Evolutionary conservation across 1,139 yeast species (phyloP), one percentile per base, ranked within the genome.

Genomic region (Zygosaccharomyces pseudobailii): DNA sequence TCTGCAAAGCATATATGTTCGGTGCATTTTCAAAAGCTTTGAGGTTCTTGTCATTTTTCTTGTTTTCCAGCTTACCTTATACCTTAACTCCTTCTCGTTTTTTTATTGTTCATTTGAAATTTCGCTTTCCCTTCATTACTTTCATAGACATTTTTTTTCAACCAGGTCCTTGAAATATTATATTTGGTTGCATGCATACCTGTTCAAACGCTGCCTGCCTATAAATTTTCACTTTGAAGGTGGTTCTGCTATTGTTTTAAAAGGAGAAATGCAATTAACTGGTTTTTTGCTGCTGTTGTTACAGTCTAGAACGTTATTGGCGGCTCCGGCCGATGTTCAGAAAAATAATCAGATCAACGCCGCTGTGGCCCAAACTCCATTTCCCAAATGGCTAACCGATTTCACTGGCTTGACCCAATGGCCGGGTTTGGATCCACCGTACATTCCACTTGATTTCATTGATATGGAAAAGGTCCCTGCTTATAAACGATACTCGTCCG

Each of bases 401-500:
- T 76, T 87, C 54, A 88, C 96, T 0, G 90, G 90, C 0, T 62
- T 87, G 42, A 68, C 58, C 1, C 75, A 75, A 48, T 89, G 97
- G 97, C 97, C 97, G 0, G 90, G 83, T 0, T 64, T 78, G 45
- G 80, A 83, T 42, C 96, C 96, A 3, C 96, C 97, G 0, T 89
- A 87, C 63, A 82, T 89, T 28, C 90, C 95, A 2, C 68, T 86
- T 52, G 86, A 82, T 54, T 81, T 82, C 55, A 79, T 89, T 52
- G 78, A 85, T 58, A 71, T 87, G 45, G 54, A 59, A 7, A 62
- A 62, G 22, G 72, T 87, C 32, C 82, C 84, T 5, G 58, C 65
- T 10, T 70, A 74, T 33, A 74, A 79, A 9, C 62, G 63, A 5
- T 82, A 89, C 55, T 59, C 65, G 5, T 82, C 79, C 51, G 89